Conservation (phyloP, 257 asterid species). For the Gynochthodes officinalis region DNA sequence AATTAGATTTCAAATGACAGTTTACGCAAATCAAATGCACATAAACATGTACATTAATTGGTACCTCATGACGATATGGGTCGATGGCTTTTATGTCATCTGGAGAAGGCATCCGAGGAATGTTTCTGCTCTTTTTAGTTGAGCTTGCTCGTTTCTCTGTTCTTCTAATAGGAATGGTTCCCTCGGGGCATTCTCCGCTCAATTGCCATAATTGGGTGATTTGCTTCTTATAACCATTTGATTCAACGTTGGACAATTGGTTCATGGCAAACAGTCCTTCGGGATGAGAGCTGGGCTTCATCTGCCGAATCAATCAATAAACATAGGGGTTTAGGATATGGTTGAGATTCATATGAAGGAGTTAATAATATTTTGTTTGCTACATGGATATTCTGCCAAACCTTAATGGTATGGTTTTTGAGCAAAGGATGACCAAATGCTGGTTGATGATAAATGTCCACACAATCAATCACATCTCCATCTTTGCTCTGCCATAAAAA, state of each 20-base stretch:
- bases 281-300: slow-evolving; percentile 70
- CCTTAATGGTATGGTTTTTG: no score
- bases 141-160: slow-evolving; percentile 54
- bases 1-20: no score
- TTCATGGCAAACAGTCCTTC: slow-evolving; percentile 39
- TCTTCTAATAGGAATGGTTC: slow-evolving; percentile 73
- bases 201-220: slow-evolving; percentile 57
- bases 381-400: no score
- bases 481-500: no score
- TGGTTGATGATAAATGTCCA: no score
- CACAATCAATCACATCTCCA: no score
- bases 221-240: neutral
- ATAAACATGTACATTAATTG: no score
- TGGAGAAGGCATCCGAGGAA: slow-evolving; percentile 35
- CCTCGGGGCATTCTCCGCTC: slow-evolving; percentile 61
- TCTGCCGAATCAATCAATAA: slow-evolving; percentile 20
- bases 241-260: slow-evolving; percentile 18
- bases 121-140: slow-evolving; percentile 40
- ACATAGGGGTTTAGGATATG: no score
- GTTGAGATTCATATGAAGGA: no score
- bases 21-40: no score
- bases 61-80: slow-evolving; percentile 81
- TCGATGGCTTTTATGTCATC: slow-evolving; percentile 35
- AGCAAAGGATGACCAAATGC: no score
- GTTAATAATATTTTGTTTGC: no score